Evolutionary conservation across 805 yeast species (phyloP), one percentile per base, ranked within the genome.

Genomic region (Metschnikowia cerradonensis): DNA sequence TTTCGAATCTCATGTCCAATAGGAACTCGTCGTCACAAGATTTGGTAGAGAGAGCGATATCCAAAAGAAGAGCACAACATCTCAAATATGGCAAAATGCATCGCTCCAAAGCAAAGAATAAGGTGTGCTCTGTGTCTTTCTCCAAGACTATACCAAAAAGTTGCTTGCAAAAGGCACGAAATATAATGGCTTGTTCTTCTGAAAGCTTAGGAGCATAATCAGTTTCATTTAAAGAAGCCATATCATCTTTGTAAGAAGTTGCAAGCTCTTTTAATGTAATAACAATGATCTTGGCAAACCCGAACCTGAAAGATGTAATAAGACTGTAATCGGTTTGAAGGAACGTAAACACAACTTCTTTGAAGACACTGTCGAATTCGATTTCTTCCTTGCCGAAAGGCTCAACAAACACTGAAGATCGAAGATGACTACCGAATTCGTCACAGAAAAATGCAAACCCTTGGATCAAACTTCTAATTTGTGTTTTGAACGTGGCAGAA

Each of bases 241-340:
- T 14, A 20, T 22, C n/a, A 14, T 5, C 37, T 4, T 36, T 23
- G 41, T 46, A 49, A n/a, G 44, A 44, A 3, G 41, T 33, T 67
- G 44, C 3, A 70, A 70, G 53, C 45, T 42, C 42, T 1, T 19
- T 59, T 8, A 66, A 46, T 10, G 60, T 51, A 5, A 61, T 47
- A 1, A 70, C 59, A 22, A 72, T 53, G 37, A 63, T 42, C 45
- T 70, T 72, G 4, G 65, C 55, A 49, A 63, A 55, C 1, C 70
- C 72, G 13, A 66, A 51, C n/a, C 67, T 64, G 17, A 70, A 56
- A 23, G 76, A 50, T 0, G 75, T 67, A 6, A 58, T 61, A 7
- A 77, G 64, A 0, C 81, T 71, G 50, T 76, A 78, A 48, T 71
- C 72, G 4, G 79, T 73, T 54, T 76, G 78, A 49, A 77, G 72